A percentile compares a stretch with the other conserved stretches of the same genome.
These are phyloP conservation scores for Agaricus bisporus DNA, from an alignment of 768 basidiomycete species.

Conservation along the genomic window DNA sequence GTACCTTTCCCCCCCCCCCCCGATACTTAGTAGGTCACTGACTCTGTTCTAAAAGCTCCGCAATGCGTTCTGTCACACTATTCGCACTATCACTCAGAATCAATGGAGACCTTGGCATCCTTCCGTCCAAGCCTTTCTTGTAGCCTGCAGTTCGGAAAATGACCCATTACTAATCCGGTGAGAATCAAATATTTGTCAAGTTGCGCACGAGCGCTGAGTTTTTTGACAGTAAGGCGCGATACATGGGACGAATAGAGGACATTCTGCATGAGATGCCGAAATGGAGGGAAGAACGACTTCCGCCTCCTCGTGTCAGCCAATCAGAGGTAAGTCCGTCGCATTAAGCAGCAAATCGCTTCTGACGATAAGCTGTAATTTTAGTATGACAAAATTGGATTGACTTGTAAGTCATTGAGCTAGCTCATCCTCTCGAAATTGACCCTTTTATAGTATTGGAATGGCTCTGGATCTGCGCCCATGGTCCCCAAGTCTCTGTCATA, in stretches of 20 bases:
- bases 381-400: conserved; percentile 86
- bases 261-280: conserved; percentile 54
- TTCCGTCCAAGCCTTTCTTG: conserved; percentile 45
- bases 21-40: neutral
- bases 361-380: conserved; percentile 18
- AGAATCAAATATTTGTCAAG: conserved; percentile 1
- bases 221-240: conserved; percentile 41
- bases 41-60: conserved; percentile 45
- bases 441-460: conserved; percentile 60
- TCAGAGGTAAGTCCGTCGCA: conserved; percentile 46
- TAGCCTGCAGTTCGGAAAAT: conserved; percentile 39
- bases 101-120: conserved; percentile 69
- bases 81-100: conserved; percentile 50
- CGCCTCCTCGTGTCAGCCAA: conserved; percentile 81
- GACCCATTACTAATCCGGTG: conserved; percentile 66
- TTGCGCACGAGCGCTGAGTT: conserved; percentile 2
- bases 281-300: conserved; percentile 72
- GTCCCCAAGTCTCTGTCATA: conserved; percentile 64
- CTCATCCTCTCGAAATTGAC: conserved; percentile 8
- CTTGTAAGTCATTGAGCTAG: conserved; percentile 43
- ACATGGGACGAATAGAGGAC: conserved; percentile 49
- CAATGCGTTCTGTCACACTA: conserved; percentile 57
- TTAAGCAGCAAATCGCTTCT: neutral
- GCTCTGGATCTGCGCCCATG: conserved; percentile 75
- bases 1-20: conserved; percentile 29